phyloP scores from a whole-genome alignment of 345 rosid species.

The Nasturtium officinale region DNA sequence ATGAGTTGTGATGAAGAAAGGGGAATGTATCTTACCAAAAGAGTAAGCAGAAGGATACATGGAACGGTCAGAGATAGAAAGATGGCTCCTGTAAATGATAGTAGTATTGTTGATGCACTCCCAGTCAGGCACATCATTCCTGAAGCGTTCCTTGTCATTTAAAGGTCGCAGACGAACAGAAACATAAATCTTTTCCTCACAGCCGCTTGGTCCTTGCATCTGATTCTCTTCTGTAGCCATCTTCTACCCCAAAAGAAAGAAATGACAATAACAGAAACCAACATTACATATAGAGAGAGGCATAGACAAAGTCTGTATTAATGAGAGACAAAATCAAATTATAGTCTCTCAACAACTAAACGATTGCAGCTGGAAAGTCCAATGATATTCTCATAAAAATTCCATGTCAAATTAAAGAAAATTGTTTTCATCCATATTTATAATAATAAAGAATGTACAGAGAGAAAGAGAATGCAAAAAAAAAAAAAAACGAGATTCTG shows the following conservation, averaged over 20 bases:
- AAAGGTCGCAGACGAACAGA: conserved; percentile 84
- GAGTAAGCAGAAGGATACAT: conserved; percentile 83
- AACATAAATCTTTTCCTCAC: conserved; percentile 68
- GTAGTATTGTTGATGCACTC: conserved; percentile 74
- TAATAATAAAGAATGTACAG: conserved; percentile 22
- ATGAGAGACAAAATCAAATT: conserved; percentile 23
- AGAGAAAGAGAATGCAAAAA: conserved; percentile 18
- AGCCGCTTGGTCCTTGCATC: conserved; percentile 44
- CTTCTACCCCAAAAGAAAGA: conserved; percentile 42
- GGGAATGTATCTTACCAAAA: conserved; percentile 58
- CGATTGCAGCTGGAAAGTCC: conserved; percentile 47
- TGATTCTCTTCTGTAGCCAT: conserved; percentile 55
- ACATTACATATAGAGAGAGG: not conserved
- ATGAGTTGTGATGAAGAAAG: not conserved
- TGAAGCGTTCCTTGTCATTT: conserved; percentile 71
- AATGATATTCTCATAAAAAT: conserved; percentile 44
- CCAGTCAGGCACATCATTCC: conserved; percentile 76
- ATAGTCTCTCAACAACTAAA: conserved; percentile 46
- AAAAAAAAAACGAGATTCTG: conserved; percentile 31
- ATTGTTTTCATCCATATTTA: conserved; percentile 23
- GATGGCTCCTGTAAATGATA: conserved; percentile 64
- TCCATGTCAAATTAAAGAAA: conserved; percentile 36
- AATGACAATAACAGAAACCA: not conserved
- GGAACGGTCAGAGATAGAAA: conserved; percentile 77
- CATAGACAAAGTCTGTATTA: not conserved